Percentiles rank a stretch among this genome's conserved stretches.
Evolutionary conservation across 768 basidiomycete genomes (phyloP).

Genomic region (Lentinula sp.): DNA sequence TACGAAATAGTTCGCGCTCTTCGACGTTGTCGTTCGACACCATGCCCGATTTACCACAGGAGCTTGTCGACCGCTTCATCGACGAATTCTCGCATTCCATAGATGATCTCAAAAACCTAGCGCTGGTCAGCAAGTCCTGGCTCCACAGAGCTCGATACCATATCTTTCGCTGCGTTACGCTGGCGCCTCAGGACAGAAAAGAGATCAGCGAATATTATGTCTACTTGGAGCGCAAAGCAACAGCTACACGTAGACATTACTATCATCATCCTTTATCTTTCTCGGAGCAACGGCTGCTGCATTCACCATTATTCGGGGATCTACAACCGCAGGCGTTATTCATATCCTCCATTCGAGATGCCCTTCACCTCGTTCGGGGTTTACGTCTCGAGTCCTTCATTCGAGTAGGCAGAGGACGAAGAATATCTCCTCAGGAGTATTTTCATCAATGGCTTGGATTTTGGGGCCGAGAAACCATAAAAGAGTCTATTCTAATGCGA

Average conservation of each 20-base stretch:
- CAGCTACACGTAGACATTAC: neutral
- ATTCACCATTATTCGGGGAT: neutral
- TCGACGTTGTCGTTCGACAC: neutral
- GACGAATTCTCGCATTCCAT: neutral
- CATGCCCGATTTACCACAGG: neutral
- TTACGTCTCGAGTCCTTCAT: neutral
- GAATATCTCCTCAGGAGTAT: neutral
- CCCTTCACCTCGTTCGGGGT: neutral
- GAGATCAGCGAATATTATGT: neutral
- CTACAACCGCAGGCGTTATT: neutral
- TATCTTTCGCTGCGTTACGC: neutral
- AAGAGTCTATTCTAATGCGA: neutral
- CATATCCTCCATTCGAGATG: neutral
- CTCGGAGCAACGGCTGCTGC: neutral
- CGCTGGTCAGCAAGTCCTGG: neutral
- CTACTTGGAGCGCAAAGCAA: neutral
- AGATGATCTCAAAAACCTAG: neutral
- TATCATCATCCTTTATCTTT: too few species aligned
- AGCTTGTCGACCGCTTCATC: constrained; percentile 1
- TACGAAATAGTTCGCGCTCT: too few species aligned
- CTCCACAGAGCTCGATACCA: neutral
- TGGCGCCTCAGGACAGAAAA: neutral
- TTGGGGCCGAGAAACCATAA: neutral
- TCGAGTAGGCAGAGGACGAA: neutral
- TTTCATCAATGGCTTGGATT: neutral